These are phyloP conservation scores for Auxenochlorella protothecoides DNA, from an alignment of 139 green algal genomes.

Conservation along the genomic window DNA sequence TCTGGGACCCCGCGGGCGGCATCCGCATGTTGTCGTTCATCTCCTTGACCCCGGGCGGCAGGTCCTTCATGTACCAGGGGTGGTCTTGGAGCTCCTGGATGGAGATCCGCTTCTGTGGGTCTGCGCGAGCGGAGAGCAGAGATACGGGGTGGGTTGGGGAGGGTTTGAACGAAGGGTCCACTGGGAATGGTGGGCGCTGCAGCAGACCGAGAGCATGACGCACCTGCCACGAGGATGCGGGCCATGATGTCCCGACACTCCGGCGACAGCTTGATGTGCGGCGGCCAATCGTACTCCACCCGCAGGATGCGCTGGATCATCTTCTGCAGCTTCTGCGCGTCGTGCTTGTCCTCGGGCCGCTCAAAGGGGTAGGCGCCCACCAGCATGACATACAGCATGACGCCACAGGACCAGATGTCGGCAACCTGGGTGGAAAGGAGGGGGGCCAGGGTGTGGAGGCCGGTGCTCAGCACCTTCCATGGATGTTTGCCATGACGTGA, in stretches of 20 bases:
- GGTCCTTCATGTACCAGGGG: constrained; percentile 82
- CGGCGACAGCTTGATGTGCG: constrained; percentile 39
- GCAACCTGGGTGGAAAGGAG: constrained; percentile 37
- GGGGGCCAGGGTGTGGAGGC: background rate
- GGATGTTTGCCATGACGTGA: background rate
- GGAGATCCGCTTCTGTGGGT: constrained; percentile 70
- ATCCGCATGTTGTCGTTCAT: constrained; percentile 63
- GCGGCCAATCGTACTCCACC: constrained; percentile 67
- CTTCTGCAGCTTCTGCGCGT: constrained; percentile 61
- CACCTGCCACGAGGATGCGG: constrained; percentile 44
- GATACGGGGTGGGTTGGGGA: background rate
- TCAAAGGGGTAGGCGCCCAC: constrained; percentile 93
- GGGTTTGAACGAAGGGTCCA: background rate
- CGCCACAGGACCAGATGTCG: constrained; percentile 95
- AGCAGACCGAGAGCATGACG: background rate
- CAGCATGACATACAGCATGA: constrained; percentile 98
- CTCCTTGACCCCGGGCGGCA: constrained; percentile 70
- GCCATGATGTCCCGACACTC: constrained; percentile 64
- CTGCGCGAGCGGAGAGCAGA: constrained; percentile 5
- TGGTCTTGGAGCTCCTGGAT: constrained; percentile 62
- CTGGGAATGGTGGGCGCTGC: background rate
- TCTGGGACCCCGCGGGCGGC: constrained; percentile 22
- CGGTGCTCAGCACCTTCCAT: background rate
- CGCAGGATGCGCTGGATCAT: constrained; percentile 70
- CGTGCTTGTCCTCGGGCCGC: constrained; percentile 71